Evolutionary conservation across 176 grass and related monocot species (phyloP), one percentile per base, ranked within the genome.

Genomic region (Phoenix dactylifera): DNA sequence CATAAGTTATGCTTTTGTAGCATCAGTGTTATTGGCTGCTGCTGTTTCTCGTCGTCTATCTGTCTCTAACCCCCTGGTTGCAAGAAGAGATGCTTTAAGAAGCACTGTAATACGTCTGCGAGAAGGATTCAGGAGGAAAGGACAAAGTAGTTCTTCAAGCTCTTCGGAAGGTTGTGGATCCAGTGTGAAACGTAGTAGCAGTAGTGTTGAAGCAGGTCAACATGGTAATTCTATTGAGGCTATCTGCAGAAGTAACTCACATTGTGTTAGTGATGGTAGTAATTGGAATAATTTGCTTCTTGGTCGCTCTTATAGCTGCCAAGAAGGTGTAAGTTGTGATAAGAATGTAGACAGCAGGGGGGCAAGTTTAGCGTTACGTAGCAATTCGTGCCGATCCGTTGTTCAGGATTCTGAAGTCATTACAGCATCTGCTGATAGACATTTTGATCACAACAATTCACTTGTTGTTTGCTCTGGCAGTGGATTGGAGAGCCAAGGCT

Each of bases 161-260:
- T 98, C 93, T 70, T 98, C 93, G 24, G 93, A 98, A 77, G 93
- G 87, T 18, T 98, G 87, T 67, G 93, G 93, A 70, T 98, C 93
- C 49, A 98, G 93, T 75, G 76, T 98, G 58, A 92, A 98, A 63
- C 87, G 92, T 50, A 97, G 87, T 76, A 90, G 86, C 61, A 83
- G 92, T 51, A 97, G 92, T 67, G 87, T 97, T 63, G 90, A 95
- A 81, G 87, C 69, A 57, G 81, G 72, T 67, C 84, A 88, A 73
- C 74, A 98, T 69, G 81, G 76, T 54, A 85, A 77, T 70, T 53
- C 69, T 12, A 72, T 70, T 50, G 87, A 90, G 64, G 77, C 83
- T 70, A 82, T 86, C 60, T 90, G 72, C 76, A 76, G 82, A 82
- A 90, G 69, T 64, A 86, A 82, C 64, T 81, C 82, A 70, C 79